phyloP scores from a whole-genome alignment of 495 filamentous ascomycete species.

The Lasiosphaeris hirsuta region DNA sequence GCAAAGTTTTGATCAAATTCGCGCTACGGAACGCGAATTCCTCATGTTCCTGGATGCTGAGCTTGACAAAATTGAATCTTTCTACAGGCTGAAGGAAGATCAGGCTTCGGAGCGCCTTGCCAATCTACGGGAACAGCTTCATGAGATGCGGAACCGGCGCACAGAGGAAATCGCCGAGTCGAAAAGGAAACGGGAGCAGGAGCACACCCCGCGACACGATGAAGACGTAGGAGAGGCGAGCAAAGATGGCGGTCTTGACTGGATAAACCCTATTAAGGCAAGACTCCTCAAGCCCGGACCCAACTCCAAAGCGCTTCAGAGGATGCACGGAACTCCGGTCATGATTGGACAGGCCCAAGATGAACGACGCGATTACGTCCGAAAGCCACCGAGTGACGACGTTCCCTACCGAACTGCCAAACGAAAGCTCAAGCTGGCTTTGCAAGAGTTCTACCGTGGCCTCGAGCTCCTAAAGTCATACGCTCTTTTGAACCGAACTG shows the following conservation, averaged over 20 bases:
- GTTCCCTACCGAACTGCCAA: constrained; percentile 83
- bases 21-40: constrained; percentile 67
- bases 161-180: constrained; percentile 62
- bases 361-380: constrained; percentile 58
- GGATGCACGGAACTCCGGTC: constrained; percentile 39
- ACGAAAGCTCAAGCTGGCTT: constrained; percentile 80
- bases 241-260: constrained; percentile 23
- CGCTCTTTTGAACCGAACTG: constrained; percentile 80
- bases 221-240: constrained; percentile 16
- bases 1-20: constrained; percentile 45
- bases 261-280: constrained; percentile 44
- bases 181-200: constrained; percentile 29
- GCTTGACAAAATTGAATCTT: constrained; percentile 79
- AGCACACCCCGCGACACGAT: constrained; percentile 9
- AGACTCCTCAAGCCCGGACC: constrained; percentile 43
- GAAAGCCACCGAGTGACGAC: constrained; percentile 53
- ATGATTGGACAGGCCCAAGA: constrained; percentile 36
- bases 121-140: constrained; percentile 72
- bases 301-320: constrained; percentile 44
- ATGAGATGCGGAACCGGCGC: constrained; percentile 80
- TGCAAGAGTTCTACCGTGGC: constrained; percentile 90
- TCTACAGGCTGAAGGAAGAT: constrained; percentile 78
- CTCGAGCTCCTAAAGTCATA: constrained; percentile 91
- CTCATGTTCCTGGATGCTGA: constrained; percentile 74
- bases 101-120: constrained; percentile 70